phyloP scores from a whole-genome alignment of 2,329 filamentous ascomycete species.

The Hypoxylon sp. region DNA sequence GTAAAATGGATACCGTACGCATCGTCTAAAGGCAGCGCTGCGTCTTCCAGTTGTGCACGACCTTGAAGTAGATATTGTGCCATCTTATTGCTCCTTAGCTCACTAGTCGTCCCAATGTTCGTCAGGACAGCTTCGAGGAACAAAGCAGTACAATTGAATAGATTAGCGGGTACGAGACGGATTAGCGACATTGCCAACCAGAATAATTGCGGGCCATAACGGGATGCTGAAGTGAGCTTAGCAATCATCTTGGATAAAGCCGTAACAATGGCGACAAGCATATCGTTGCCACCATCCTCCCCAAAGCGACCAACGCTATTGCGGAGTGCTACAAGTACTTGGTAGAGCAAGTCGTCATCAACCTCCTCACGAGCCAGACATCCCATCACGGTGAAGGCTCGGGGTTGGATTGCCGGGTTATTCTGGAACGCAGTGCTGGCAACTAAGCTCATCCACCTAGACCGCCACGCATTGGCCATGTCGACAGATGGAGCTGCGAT shows the following conservation, averaged over 20 bases:
- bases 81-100: slow-evolving; percentile 73
- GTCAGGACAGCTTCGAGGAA: slow-evolving; percentile 76
- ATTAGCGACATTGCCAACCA: slow-evolving; percentile 79
- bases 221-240: slow-evolving; percentile 75
- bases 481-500: slow-evolving; percentile 76
- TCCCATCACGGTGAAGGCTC: slow-evolving; percentile 80
- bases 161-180: slow-evolving; percentile 71
- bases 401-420: slow-evolving; percentile 78
- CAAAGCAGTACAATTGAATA: slow-evolving; percentile 77
- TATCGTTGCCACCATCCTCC: slow-evolving; percentile 75
- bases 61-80: slow-evolving; percentile 73
- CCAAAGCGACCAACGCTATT: slow-evolving; percentile 76
- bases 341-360: slow-evolving; percentile 79
- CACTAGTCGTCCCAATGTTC: slow-evolving; percentile 74
- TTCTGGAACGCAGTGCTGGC: slow-evolving; percentile 81
- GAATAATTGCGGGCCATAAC: slow-evolving; percentile 78
- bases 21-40: slow-evolving; percentile 73
- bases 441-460: slow-evolving; percentile 81
- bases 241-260: slow-evolving; percentile 80
- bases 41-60: slow-evolving; percentile 72
- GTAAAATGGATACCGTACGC: slow-evolving; percentile 77
- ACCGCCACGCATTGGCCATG: slow-evolving; percentile 77
- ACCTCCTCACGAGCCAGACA: slow-evolving; percentile 80
- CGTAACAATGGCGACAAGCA: slow-evolving; percentile 78
- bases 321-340: slow-evolving; percentile 77